Percentiles rank a stretch among this genome's conserved stretches.
phyloP scores from a whole-genome alignment of 495 filamentous ascomycete species.

The Penicillium bialowiezense region DNA sequence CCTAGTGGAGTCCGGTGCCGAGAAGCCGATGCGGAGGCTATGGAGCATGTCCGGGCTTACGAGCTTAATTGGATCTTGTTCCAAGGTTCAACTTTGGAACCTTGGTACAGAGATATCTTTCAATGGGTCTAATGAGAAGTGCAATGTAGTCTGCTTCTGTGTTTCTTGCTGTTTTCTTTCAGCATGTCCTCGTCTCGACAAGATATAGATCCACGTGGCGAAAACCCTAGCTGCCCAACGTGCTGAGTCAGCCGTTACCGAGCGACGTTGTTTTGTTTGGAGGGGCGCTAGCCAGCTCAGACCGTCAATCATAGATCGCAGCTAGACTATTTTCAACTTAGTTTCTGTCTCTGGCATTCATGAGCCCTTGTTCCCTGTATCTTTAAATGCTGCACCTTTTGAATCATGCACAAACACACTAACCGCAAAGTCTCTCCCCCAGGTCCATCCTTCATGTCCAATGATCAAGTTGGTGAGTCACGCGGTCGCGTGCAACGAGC shows the following conservation, averaged over 20 bases:
- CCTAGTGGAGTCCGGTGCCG: too few relatives aligned
- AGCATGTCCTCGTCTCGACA: too few relatives aligned
- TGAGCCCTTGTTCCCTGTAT: too few relatives aligned
- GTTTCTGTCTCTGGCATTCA: too few relatives aligned
- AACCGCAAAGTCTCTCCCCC: constrained; percentile 66
- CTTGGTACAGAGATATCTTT: too few relatives aligned
- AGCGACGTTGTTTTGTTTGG: constrained; percentile 26
- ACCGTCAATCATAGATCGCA: constrained; percentile 10
- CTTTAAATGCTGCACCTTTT: too few relatives aligned
- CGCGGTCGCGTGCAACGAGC: constrained; percentile 6
- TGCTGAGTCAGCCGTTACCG: constrained; percentile 19
- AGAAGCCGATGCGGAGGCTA: constrained; percentile 25
- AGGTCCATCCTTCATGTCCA: constrained; percentile 78
- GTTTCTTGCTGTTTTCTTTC: too few relatives aligned
- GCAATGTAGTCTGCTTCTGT: too few relatives aligned
- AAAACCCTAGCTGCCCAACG: too few relatives aligned
- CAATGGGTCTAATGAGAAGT: too few relatives aligned
- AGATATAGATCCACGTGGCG: too few relatives aligned
- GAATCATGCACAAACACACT: constrained; percentile 38
- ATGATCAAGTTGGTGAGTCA: constrained; percentile 78
- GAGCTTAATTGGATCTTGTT: too few relatives aligned
- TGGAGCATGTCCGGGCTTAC: constrained; percentile 1
- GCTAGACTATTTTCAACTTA: constrained; percentile 12
- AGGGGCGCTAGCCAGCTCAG: constrained; percentile 12
- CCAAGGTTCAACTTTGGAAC: not conserved